Evolutionary conservation across 2,329 filamentous ascomycete species (phyloP).

Genomic region (Magnaporthiopsis rhizophila): DNA sequence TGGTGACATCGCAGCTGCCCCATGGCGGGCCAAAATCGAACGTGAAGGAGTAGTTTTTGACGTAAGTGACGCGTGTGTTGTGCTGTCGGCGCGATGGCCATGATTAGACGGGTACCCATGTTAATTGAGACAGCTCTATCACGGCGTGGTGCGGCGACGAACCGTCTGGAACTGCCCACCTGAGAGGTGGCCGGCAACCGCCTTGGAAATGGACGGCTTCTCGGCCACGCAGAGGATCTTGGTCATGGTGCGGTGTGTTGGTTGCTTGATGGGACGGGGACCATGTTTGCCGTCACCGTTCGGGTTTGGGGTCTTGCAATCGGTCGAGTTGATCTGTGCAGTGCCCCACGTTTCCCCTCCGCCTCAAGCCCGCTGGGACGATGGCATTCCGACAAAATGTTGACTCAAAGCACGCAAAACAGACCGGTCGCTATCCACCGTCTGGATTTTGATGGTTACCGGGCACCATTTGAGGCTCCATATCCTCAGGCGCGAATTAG

Average conservation of each 20-base stretch:
- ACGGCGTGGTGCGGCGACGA: slow-evolving; percentile 24
- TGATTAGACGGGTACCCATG: background rate
- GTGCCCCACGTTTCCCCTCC: background rate
- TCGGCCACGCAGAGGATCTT: slow-evolving; percentile 49
- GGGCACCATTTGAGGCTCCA: background rate
- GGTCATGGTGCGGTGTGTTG: slow-evolving; percentile 31
- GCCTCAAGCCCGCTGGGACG: background rate
- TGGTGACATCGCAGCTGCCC: slow-evolving; percentile 77
- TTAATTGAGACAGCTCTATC: background rate
- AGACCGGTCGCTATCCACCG: background rate
- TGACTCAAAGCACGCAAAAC: background rate
- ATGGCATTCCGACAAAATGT: background rate
- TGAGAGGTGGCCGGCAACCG: slow-evolving; percentile 81
- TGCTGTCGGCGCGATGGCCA: slow-evolving; percentile 36
- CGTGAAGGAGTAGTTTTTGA: slow-evolving; percentile 91
- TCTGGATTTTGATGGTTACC: background rate
- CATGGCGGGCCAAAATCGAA: slow-evolving; percentile 78
- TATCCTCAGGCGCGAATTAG: too few relatives aligned
- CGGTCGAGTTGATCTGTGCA: background rate
- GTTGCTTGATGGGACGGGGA: background rate
- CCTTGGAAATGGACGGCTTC: slow-evolving; percentile 90
- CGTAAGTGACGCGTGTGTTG: slow-evolving; percentile 63
- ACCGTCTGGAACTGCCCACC: slow-evolving; percentile 67
- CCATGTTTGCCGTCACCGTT: too few relatives aligned
- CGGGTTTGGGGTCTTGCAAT: too few relatives aligned